Conservation (phyloP, 1,139 yeast genomes). For the Lodderomyces parapsilosis region DNA sequence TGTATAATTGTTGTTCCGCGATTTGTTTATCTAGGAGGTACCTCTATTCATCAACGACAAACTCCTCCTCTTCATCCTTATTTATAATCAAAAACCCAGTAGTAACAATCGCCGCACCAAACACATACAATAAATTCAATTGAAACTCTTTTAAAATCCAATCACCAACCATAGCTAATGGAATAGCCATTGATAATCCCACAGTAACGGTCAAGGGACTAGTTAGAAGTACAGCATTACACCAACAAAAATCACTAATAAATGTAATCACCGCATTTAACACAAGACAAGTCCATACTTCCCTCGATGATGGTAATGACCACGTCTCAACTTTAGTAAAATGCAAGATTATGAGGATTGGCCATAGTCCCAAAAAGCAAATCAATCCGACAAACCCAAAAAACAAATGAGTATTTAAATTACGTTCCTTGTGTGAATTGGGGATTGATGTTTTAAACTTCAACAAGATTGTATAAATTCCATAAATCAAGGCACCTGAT, state of each 20-base stretch:
- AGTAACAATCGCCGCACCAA: constrained; percentile 81
- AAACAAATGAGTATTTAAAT: constrained; percentile 80
- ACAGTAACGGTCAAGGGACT: constrained; percentile 94
- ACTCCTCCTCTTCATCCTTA: constrained; percentile 67
- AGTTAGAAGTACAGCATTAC: constrained; percentile 87
- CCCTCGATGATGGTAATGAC: constrained; percentile 60
- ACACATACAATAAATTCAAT: constrained; percentile 59
- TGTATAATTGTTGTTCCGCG: too few species aligned
- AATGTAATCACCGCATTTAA: constrained; percentile 77
- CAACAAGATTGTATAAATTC: constrained; percentile 84
- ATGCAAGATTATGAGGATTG: constrained; percentile 66
- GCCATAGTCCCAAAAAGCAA: constrained; percentile 80
- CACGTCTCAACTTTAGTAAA: constrained; percentile 63
- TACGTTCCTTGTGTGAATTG: constrained; percentile 57
- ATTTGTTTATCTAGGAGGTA: too few species aligned
- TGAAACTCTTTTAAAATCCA: constrained; percentile 65
- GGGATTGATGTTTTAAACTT: constrained; percentile 58
- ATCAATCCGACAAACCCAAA: constrained; percentile 94
- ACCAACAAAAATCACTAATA: constrained; percentile 92
- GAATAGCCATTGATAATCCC: constrained; percentile 89
- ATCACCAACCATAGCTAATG: constrained; percentile 92
- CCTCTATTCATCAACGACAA: constrained; percentile 21
- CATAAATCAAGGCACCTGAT: constrained; percentile 81
- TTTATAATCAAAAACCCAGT: constrained; percentile 83
- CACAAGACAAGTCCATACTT: constrained; percentile 53